A percentile compares a stretch with the other conserved stretches of the same genome.
Conservation (phyloP, 2,329 filamentous ascomycete species). For the Apiospora aurea region DNA sequence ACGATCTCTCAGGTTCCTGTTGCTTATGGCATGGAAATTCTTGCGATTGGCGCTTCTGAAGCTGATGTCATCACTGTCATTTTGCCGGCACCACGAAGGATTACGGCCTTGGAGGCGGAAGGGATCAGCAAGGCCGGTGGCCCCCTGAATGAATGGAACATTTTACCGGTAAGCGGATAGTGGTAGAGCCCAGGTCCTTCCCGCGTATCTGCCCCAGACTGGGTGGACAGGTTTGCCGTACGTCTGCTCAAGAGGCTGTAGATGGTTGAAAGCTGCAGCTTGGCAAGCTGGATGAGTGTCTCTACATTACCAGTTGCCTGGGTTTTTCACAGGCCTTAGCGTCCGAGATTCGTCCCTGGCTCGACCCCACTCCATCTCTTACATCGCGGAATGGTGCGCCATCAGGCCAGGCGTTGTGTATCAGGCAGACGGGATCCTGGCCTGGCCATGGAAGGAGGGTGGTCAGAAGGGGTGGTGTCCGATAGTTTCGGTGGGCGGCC, state of each 20-base stretch:
- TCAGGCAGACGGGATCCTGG: not conserved
- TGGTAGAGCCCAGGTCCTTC: not conserved
- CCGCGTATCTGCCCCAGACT: not conserved
- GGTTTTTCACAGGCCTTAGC: slow-evolving; percentile 12
- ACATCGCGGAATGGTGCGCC: not conserved
- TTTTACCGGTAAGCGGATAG: slow-evolving; percentile 18
- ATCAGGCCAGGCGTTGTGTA: slow-evolving; percentile 7
- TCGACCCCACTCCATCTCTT: not conserved
- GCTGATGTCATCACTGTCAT: not conserved
- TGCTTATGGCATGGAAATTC: not conserved
- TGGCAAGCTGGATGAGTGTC: not conserved
- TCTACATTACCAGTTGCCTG: not conserved
- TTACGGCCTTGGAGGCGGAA: not conserved
- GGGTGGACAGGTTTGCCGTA: not conserved
- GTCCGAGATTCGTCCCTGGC: not conserved
- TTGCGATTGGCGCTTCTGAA: not conserved
- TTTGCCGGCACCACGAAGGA: slow-evolving; percentile 9
- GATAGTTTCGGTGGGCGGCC: not conserved
- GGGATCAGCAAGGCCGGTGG: not conserved
- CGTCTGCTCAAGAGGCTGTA: not conserved
- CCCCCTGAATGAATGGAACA: not conserved
- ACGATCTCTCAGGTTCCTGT: slow-evolving; percentile 2
- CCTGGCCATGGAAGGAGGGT: not conserved
- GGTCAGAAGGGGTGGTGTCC: not conserved
- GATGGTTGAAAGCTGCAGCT: not conserved